Evolutionary conservation across 108 stramenopile genomes (phyloP), one percentile per base, ranked within the genome.

Genomic region (Seminavis robusta): DNA sequence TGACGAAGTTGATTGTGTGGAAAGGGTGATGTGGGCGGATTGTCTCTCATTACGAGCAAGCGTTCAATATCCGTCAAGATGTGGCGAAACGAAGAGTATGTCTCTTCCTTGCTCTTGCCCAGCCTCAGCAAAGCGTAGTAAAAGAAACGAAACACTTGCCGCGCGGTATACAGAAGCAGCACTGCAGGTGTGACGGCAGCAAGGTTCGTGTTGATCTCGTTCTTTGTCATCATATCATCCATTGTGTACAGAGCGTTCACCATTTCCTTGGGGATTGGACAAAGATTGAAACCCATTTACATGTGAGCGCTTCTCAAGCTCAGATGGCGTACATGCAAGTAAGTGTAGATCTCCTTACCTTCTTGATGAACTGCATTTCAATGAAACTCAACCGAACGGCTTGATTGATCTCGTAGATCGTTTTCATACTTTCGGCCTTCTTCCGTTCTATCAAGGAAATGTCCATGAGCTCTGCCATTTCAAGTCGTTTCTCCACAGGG

Each of bases 341-440:
- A 3, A 32, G 16, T 24, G 17, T 41, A 3, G 40, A 11, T 2
- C 49, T 16, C 33, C 77, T 30, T 37, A 84, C 83, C 79, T 93
- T 94, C 63, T 92, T 94, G 52, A 94, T 80, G 62, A 86, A 91
- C 59, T 94, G 94, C 72, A 90, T 88, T 79, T 94, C 90, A 58
- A 94, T 94, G 38, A 94, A 75, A 32, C 80, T 81, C 84, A 90
- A 76, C 29, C 90, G 72, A 31, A 91, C 77, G 7, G 92, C 83
- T 15, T 80, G 76, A 52, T 86, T 83, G 17, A 90, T 63, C 19
- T 90, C 82, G 56, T 78, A 83, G 13, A 94, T 68, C 4, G 73
- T 81, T 53, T 88, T 91, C 67, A 94, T 90, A 40, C 71, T 67
- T 48, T 83, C 76, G 58, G 83, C 94, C 58, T 83, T 91, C 46